phyloP scores from a whole-genome alignment of 306 rosid genomes.

The Malus fusca region DNA sequence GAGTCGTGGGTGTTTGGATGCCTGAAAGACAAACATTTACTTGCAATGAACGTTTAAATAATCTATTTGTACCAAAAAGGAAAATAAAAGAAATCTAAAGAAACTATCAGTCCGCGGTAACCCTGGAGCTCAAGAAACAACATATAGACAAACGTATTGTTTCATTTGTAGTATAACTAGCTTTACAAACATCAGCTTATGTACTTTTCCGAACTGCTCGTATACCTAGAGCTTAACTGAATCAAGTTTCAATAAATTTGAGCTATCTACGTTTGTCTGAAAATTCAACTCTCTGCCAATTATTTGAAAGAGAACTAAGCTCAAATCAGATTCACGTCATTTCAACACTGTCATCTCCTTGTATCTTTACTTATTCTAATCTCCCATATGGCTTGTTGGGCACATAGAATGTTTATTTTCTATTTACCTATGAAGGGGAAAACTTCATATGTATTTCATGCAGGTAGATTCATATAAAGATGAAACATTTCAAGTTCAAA shows the following conservation, averaged over 20 bases:
- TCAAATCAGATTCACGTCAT: background rate
- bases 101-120: constrained; percentile 1
- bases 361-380: background rate
- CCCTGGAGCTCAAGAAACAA: background rate
- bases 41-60: background rate
- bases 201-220: background rate
- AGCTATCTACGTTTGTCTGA: background rate
- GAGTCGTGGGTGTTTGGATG: constrained; percentile 35
- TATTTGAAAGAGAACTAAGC: background rate
- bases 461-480: background rate
- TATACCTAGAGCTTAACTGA: background rate
- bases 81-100: background rate
- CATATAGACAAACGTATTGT: background rate
- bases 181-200: background rate
- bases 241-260: background rate
- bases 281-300: background rate
- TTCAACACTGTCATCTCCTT: background rate
- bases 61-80: background rate
- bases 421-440: background rate
- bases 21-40: constrained; percentile 33
- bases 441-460: background rate
- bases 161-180: too few relatives aligned
- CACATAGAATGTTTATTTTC: background rate
- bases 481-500: background rate
- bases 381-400: background rate